These are phyloP conservation scores for Penicillium maclennaniae DNA, from an alignment of 495 filamentous ascomycete species.

Conservation along the genomic window DNA sequence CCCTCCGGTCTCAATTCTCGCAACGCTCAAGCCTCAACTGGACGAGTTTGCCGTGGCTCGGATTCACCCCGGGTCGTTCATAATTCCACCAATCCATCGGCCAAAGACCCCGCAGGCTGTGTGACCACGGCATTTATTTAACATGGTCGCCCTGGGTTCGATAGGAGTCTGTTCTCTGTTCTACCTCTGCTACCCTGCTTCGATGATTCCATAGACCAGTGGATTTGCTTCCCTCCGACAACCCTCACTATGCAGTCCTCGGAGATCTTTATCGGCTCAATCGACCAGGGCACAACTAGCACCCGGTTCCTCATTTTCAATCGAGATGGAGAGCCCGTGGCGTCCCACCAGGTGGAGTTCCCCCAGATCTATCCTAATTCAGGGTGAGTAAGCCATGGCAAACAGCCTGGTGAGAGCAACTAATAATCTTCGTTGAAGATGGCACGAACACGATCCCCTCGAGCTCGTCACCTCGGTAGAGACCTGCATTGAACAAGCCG, in stretches of 20 bases:
- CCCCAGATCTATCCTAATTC: slow-evolving; percentile 83
- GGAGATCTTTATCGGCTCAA: slow-evolving; percentile 59
- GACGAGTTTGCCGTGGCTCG: background rate
- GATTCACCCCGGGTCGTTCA: background rate
- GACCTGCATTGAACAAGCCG: slow-evolving; percentile 76
- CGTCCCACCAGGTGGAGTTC: slow-evolving; percentile 89
- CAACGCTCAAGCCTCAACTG: slow-evolving; percentile 14
- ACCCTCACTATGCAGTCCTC: slow-evolving; percentile 22
- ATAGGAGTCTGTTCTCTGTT: background rate
- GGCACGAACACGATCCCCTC: slow-evolving; percentile 88
- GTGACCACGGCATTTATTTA: slow-evolving; percentile 16
- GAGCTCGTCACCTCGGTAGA: slow-evolving; percentile 78
- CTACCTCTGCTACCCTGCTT: background rate
- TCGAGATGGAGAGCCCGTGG: slow-evolving; percentile 69
- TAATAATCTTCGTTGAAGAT: slow-evolving; percentile 45
- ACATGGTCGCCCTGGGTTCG: background rate
- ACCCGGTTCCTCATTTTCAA: slow-evolving; percentile 92
- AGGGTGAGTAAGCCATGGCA: slow-evolving; percentile 57
- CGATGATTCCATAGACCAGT: background rate
- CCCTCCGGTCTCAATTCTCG: background rate
- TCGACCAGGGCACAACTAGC: slow-evolving; percentile 93
- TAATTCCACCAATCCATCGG: slow-evolving; percentile 25
- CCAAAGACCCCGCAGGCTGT: slow-evolving; percentile 8
- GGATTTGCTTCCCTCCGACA: background rate
- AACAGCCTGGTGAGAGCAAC: slow-evolving; percentile 1